Percentiles rank a stretch among this genome's conserved stretches.
Conservation (phyloP, 192 early-diverging fungal species). For the Umbelopsis isabellina region DNA sequence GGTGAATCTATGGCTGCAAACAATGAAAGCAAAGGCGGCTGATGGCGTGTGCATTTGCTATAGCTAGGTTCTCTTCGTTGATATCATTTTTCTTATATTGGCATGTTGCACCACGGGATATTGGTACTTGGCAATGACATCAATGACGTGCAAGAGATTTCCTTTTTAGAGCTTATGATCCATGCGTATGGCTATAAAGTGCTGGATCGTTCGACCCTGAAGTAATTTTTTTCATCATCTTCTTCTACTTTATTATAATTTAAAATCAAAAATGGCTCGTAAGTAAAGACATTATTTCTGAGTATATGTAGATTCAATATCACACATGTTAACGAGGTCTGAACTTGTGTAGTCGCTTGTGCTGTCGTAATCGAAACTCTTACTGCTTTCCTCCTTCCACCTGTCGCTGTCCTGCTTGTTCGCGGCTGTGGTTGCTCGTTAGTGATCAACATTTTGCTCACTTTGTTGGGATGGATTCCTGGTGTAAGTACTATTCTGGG, state of each 20-base stretch:
- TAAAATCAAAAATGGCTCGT: neutral
- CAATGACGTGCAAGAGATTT: neutral
- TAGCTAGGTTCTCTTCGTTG: too few relatives aligned
- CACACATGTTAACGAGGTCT: neutral
- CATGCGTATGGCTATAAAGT: too few relatives aligned
- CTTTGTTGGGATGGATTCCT: slow-evolving; percentile 66
- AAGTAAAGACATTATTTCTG: neutral
- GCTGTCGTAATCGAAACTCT: slow-evolving; percentile 18
- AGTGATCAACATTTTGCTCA: slow-evolving; percentile 67
- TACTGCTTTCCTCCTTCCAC: slow-evolving; percentile 51
- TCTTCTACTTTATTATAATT: too few relatives aligned
- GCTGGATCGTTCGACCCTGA: too few relatives aligned
- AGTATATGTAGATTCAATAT: neutral
- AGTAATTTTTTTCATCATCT: too few relatives aligned
- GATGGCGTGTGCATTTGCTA: too few relatives aligned
- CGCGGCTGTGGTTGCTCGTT: slow-evolving; percentile 57
- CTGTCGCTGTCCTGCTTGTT: slow-evolving; percentile 67
- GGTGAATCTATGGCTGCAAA: too few relatives aligned
- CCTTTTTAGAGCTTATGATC: neutral
- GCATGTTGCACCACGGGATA: neutral
- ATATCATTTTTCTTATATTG: neutral
- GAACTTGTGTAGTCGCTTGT: neutral
- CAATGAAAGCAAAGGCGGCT: too few relatives aligned
- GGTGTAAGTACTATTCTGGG: slow-evolving; percentile 47
- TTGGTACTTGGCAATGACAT: neutral